Conservation (phyloP, 2,329 filamentous ascomycete species). For the Fusarium albosuccineum region DNA sequence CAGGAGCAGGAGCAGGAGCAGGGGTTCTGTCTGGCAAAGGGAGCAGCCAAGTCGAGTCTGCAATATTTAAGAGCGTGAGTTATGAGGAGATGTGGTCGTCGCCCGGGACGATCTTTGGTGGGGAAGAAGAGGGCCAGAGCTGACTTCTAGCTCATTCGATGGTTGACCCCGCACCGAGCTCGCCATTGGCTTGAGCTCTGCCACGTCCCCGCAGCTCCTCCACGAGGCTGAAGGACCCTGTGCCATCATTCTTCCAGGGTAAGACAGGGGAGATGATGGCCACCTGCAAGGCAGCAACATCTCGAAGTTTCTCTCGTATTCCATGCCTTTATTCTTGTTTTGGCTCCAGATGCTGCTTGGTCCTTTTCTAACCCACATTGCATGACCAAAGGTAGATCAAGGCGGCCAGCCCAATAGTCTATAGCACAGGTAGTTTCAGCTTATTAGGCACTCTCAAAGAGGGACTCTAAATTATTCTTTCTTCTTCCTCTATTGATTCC, state of each 20-base stretch:
- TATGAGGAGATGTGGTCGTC: slow-evolving; percentile 40
- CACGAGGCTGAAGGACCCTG: slow-evolving; percentile 39
- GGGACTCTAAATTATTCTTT: no score
- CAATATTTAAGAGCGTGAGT: slow-evolving; percentile 37
- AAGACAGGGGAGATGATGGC: not conserved
- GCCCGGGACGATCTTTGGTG: slow-evolving; percentile 43
- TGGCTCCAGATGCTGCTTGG: no score
- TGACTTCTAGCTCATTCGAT: slow-evolving; percentile 61
- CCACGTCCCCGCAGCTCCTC: slow-evolving; percentile 27
- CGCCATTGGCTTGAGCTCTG: slow-evolving; percentile 48
- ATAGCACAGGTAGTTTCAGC: no score
- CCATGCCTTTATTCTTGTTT: not conserved
- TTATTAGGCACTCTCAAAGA: no score
- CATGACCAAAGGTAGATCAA: no score
- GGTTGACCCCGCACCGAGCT: slow-evolving; percentile 44
- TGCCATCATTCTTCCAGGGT: slow-evolving; percentile 32
- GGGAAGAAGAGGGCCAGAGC: slow-evolving; percentile 49
- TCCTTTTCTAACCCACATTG: no score
- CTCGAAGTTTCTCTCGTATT: slow-evolving; percentile 32
- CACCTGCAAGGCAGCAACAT: slow-evolving; percentile 11
- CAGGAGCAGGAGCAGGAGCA: slow-evolving; percentile 1
- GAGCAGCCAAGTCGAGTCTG: slow-evolving; percentile 15
- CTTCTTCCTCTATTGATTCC: no score
- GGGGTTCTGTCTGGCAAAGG: slow-evolving; percentile 20
- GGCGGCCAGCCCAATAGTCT: no score